Conservation (phyloP, 2,329 filamentous ascomycete species). For the Aspergillus novofumigatus region DNA sequence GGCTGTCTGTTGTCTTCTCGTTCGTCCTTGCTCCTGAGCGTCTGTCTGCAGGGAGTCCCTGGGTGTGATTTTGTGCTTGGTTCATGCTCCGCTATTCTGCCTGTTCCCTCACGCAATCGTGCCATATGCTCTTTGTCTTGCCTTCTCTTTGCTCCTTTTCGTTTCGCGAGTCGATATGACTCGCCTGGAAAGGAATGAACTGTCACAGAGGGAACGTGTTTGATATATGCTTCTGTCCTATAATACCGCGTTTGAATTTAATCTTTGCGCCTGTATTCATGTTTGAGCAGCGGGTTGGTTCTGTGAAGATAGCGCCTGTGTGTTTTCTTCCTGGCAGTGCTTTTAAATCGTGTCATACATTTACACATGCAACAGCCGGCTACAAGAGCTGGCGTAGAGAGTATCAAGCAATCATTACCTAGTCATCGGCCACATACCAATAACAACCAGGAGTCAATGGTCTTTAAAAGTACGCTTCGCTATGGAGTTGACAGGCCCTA, state of each 20-base stretch:
- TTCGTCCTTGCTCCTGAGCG: not conserved
- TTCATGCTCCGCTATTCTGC: not conserved
- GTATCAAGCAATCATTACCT: not conserved
- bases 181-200: not conserved
- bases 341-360: not conserved
- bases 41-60: conserved; percentile 1
- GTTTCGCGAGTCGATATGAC: not conserved
- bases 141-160: not conserved
- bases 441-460: not conserved
- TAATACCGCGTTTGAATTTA: not conserved
- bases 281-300: not conserved
- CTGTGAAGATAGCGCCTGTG: not conserved
- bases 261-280: not conserved
- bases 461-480: too few relatives aligned
- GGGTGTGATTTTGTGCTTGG: conserved; percentile 4
- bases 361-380: not conserved
- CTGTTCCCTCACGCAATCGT: not conserved
- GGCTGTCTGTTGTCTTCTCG: conserved; percentile 6
- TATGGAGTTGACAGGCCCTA: too few relatives aligned
- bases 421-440: not conserved
- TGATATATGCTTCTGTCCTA: not conserved
- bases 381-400: not conserved
- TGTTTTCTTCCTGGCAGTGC: not conserved
- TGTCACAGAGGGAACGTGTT: not conserved
- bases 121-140: not conserved